Evolutionary conservation across 164 flowering plant species (phyloP).

Genomic region (Magnolia officinalis): DNA sequence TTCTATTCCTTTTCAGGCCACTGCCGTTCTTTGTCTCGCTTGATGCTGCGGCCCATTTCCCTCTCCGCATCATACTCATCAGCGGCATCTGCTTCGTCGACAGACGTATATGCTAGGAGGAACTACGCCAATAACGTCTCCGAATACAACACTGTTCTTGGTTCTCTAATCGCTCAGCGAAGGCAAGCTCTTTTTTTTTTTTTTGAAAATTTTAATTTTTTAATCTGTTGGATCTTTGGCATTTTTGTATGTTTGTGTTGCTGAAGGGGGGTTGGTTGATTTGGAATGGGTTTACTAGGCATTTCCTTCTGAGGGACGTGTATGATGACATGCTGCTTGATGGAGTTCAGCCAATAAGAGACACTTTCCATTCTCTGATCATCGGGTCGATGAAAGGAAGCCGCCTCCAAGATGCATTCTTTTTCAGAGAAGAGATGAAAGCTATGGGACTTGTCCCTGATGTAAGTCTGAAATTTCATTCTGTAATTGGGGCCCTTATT

Average conservation of each 20-base stretch:
- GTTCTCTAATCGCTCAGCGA: constrained; percentile 57
- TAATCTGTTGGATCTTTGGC: not conserved
- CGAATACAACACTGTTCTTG: constrained; percentile 79
- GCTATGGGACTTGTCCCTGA: constrained; percentile 85
- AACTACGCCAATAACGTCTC: constrained; percentile 77
- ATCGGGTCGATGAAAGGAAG: constrained; percentile 74
- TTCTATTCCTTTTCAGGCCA: constrained; percentile 21
- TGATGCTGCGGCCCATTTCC: constrained; percentile 32
- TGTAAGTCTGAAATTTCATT: constrained; percentile 37
- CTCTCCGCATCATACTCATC: constrained; percentile 5
- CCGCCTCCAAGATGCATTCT: constrained; percentile 81
- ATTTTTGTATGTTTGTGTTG: not conserved
- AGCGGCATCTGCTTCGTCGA: constrained; percentile 1
- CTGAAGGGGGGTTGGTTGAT: not conserved
- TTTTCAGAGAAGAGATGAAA: constrained; percentile 80
- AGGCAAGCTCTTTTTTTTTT: constrained; percentile 30
- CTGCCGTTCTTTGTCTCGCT: constrained; percentile 30
- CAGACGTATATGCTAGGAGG: constrained; percentile 56
- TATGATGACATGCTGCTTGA: constrained; percentile 90
- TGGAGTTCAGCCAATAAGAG: constrained; percentile 77
- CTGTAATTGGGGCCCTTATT: no score
- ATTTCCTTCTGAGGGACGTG: constrained; percentile 72
- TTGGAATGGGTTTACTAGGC: constrained; percentile 27
- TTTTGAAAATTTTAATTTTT: no score
- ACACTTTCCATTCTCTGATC: constrained; percentile 67